Conservation (phyloP, 2,329 filamentous ascomycete species). For the Aspergillus thermomutatus region DNA sequence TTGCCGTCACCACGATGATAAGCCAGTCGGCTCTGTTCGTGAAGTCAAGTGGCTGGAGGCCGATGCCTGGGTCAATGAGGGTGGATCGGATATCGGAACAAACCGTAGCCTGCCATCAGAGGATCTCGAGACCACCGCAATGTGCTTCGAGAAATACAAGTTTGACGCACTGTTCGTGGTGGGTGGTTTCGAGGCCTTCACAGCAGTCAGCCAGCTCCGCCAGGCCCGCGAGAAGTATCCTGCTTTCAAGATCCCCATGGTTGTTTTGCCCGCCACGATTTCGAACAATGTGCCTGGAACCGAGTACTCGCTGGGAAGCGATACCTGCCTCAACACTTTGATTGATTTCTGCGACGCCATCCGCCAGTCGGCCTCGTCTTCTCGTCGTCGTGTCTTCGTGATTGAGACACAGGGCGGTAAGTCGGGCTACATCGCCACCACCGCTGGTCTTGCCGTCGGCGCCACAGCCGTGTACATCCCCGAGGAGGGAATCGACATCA, state of each 20-base stretch:
- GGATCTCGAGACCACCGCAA: conserved; percentile 78
- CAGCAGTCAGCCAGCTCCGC: conserved; percentile 81
- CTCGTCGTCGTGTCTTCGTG: conserved; percentile 89
- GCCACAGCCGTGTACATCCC: conserved; percentile 93
- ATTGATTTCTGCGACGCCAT: conserved; percentile 96
- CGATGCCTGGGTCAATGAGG: conserved; percentile 91
- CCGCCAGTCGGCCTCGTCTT: conserved; percentile 92
- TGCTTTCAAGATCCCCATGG: conserved; percentile 87
- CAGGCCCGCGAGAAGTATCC: conserved; percentile 74
- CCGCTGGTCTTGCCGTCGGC: conserved; percentile 87
- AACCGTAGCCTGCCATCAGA: conserved; percentile 90
- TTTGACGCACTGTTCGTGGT: conserved; percentile 91
- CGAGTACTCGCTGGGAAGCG: conserved; percentile 93
- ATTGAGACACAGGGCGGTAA: conserved; percentile 96
- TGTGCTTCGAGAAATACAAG: conserved; percentile 78
- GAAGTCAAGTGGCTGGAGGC: conserved; percentile 90
- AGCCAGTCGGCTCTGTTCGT: conserved; percentile 76
- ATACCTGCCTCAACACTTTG: conserved; percentile 93
- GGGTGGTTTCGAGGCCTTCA: conserved; percentile 96
- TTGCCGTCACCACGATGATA: conserved; percentile 81
- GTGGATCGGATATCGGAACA: conserved; percentile 95
- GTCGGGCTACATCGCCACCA: conserved; percentile 88
- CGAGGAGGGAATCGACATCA: conserved; percentile 89
- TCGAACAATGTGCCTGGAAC: conserved; percentile 98
- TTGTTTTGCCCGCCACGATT: conserved; percentile 90